phyloP scores from a whole-genome alignment of 805 yeast genomes.

The Candida multigemmis region DNA sequence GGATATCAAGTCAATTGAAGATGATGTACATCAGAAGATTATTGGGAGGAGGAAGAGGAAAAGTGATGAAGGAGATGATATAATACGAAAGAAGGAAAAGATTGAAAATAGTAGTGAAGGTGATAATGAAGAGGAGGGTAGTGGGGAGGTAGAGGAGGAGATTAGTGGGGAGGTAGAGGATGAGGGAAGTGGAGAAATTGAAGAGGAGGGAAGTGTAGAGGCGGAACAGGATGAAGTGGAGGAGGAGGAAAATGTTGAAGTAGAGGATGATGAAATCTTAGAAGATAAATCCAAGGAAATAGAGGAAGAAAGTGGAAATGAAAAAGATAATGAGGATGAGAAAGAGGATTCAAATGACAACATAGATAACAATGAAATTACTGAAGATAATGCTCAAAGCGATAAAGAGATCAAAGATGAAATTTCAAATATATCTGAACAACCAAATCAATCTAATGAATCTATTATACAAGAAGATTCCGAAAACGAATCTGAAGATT shows the following conservation, averaged over 20 bases:
- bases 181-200: constrained; percentile 12
- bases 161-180: constrained; percentile 8
- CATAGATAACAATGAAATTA: constrained; percentile 1
- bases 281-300: constrained; percentile 5
- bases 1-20: constrained; percentile 4
- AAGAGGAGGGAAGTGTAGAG: constrained; percentile 8
- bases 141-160: constrained; percentile 5
- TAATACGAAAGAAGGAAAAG: constrained; percentile 3
- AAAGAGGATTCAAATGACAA: constrained; percentile 1
- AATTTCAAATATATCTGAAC: constrained; percentile 7
- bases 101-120: constrained; percentile 10
- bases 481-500: constrained; percentile 6
- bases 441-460: constrained; percentile 9
- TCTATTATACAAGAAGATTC: constrained; percentile 11
- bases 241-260: constrained; percentile 4
- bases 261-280: constrained; percentile 5
- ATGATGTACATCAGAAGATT: constrained; percentile 1
- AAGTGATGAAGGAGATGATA: constrained; percentile 1
- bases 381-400: constrained; percentile 3
- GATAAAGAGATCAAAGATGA: constrained; percentile 7
- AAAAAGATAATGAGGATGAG: constrained; percentile 1
- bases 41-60: background rate
- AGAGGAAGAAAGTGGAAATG: constrained; percentile 4
- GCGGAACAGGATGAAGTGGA: constrained; percentile 5
- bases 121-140: constrained; percentile 4